A percentile compares a stretch with the other conserved stretches of the same genome.
phyloP scores from a whole-genome alignment of 2,329 filamentous ascomycete species.

The Neofusicoccum sp. region DNA sequence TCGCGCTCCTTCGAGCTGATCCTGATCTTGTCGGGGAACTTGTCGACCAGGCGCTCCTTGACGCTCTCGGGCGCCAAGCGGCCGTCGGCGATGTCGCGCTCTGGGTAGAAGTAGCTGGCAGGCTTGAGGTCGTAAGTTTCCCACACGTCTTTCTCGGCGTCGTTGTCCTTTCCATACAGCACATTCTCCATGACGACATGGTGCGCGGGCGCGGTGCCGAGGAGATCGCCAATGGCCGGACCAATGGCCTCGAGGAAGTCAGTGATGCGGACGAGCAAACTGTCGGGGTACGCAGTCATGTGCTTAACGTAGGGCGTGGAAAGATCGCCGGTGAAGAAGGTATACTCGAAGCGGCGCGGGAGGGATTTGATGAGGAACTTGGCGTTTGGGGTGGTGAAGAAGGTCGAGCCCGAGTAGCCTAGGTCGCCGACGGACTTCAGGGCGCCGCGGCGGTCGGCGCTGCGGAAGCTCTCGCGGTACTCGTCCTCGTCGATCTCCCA shows the following conservation, averaged over 20 bases:
- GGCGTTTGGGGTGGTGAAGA: constrained; percentile 66
- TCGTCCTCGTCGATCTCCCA: constrained; percentile 57
- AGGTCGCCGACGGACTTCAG: constrained; percentile 64
- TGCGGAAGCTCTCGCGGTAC: constrained; percentile 55
- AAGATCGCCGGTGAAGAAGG: constrained; percentile 66
- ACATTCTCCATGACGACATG: constrained; percentile 80
- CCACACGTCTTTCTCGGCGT: constrained; percentile 53
- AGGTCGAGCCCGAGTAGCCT: constrained; percentile 74
- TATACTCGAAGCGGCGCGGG: constrained; percentile 66
- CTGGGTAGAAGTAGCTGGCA: constrained; percentile 71
- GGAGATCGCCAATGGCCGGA: constrained; percentile 57
- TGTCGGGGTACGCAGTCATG: constrained; percentile 59
- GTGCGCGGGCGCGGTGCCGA: constrained; percentile 64
- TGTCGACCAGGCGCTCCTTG: constrained; percentile 64
- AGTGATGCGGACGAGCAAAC: constrained; percentile 68
- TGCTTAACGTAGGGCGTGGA: constrained; percentile 64
- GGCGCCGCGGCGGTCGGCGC: constrained; percentile 36
- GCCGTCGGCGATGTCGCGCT: constrained; percentile 67
- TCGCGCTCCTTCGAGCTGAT: constrained; percentile 57
- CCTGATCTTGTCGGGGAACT: constrained; percentile 64
- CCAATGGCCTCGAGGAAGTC: constrained; percentile 63
- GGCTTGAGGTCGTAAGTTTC: constrained; percentile 75
- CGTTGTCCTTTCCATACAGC: constrained; percentile 56
- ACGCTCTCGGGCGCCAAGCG: constrained; percentile 62
- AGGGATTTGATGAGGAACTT: constrained; percentile 71